Evolutionary conservation across 208 protist genomes (phyloP).

Genomic region (Strigomonas culicis): DNA sequence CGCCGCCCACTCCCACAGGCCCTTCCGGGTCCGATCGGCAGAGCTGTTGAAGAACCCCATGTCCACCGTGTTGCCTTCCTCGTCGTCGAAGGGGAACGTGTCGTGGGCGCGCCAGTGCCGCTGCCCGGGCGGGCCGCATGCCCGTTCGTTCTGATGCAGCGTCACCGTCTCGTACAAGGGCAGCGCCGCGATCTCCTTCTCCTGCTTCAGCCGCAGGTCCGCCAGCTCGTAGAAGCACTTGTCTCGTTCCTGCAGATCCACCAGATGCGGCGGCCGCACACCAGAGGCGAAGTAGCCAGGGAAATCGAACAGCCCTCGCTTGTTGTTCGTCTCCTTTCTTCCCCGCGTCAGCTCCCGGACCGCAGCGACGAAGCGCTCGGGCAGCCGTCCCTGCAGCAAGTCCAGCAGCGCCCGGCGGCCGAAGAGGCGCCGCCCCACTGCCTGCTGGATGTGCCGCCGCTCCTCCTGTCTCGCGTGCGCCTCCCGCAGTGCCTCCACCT

Average conservation of each 20-base stretch:
- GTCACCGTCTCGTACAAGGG: conserved; percentile 23
- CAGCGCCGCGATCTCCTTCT: conserved; percentile 26
- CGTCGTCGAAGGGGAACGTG: conserved; percentile 63
- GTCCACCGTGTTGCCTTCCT: conserved; percentile 39
- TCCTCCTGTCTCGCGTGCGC: conserved; percentile 4
- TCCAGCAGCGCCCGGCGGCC: not conserved
- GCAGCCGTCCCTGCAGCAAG: not conserved
- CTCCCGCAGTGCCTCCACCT: conserved; percentile 18
- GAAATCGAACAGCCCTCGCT: conserved; percentile 36
- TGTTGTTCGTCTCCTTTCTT: not conserved
- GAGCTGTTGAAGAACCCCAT: conserved; percentile 30
- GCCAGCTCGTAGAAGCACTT: conserved; percentile 55
- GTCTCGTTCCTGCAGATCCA: conserved; percentile 63
- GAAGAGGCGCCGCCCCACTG: not conserved
- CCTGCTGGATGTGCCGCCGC: not conserved
- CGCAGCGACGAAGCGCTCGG: not conserved
- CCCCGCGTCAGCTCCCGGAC: not conserved
- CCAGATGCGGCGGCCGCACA: conserved; percentile 37
- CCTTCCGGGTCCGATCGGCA: not conserved
- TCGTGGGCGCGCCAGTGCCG: conserved; percentile 39
- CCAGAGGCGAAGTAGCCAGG: conserved; percentile 33
- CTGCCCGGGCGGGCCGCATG: not conserved
- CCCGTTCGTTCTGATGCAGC: conserved; percentile 59
- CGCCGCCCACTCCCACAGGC: conserved; percentile 53
- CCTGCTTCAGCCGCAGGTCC: conserved; percentile 43